Conservation (phyloP, 2,329 filamentous ascomycete genomes). For the Cordyceps cateniannulata region DNA sequence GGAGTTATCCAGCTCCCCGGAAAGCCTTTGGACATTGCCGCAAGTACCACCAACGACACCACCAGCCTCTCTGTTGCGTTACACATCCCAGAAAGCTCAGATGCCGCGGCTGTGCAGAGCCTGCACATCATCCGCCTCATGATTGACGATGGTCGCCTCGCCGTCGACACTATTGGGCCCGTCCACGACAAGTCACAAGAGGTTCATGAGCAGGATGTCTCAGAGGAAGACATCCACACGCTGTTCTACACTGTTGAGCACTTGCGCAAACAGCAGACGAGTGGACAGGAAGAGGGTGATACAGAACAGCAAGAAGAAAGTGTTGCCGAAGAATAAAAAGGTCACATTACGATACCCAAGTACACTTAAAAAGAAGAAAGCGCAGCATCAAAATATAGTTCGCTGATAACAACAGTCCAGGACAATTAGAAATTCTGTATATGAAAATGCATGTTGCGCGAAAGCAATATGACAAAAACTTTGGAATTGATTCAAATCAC, state of each 20-base stretch:
- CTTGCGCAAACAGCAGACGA: constrained; percentile 37
- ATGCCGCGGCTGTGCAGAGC: constrained; percentile 20
- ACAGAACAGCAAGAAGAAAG: constrained; percentile 11
- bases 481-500: neutral
- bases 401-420: neutral
- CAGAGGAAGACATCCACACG: constrained; percentile 31
- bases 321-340: constrained; percentile 12
- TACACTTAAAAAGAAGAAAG: no score
- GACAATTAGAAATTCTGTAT: neutral
- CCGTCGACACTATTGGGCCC: constrained; percentile 22
- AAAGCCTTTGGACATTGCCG: constrained; percentile 54
- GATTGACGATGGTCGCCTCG: constrained; percentile 26
- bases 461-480: neutral
- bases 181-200: constrained; percentile 22
- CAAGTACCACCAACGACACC: constrained; percentile 19
- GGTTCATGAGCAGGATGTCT: constrained; percentile 27
- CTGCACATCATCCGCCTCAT: constrained; percentile 26
- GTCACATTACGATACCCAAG: neutral
- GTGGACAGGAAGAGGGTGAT: constrained; percentile 19
- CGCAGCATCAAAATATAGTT: neutral
- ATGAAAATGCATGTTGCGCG: neutral
- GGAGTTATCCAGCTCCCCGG: constrained; percentile 49
- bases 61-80: constrained; percentile 33
- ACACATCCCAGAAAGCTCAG: constrained; percentile 27
- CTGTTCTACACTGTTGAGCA: constrained; percentile 41